Percentiles rank a stretch among this genome's conserved stretches.
These are phyloP conservation scores for Fraxinus americana DNA, from an alignment of 257 asterid species.

Conservation along the genomic window DNA sequence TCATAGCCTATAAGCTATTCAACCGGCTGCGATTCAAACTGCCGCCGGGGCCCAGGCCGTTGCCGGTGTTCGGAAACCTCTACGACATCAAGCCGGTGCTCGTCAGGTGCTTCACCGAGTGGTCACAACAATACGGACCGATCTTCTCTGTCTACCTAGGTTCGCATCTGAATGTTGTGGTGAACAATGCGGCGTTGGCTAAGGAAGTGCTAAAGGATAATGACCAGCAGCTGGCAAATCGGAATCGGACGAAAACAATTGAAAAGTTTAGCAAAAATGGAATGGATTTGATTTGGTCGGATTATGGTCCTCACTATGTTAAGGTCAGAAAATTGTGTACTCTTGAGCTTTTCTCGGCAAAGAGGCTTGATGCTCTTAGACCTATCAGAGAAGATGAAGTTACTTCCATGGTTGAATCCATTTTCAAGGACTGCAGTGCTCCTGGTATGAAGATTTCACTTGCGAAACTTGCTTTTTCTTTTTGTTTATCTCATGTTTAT, in stretches of 20 bases:
- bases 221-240: conserved; percentile 39
- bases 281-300: conserved; percentile 86
- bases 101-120: conserved; percentile 34
- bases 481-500: background rate
- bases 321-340: conserved; percentile 82
- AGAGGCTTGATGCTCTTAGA: conserved; percentile 70
- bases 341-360: conserved; percentile 71
- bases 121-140: conserved; percentile 38
- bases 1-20: conserved; percentile 46
- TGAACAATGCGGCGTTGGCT: conserved; percentile 31
- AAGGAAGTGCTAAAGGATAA: conserved; percentile 42
- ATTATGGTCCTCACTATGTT: conserved; percentile 86
- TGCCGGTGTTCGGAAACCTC: conserved; percentile 40
- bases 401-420: conserved; percentile 68
- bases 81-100: conserved; percentile 28
- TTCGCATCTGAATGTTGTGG: conserved; percentile 38
- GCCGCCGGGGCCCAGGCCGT: conserved; percentile 39
- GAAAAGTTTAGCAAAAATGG: conserved; percentile 69
- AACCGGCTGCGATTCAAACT: conserved; percentile 43
- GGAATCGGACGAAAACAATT: conserved; percentile 31
- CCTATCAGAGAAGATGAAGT: conserved; percentile 90
- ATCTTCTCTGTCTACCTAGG: conserved; percentile 39
- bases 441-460: conserved; percentile 44
- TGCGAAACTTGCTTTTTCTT: background rate
- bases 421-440: conserved; percentile 51